phyloP scores from a whole-genome alignment of 1,284 basidiomycete genomes.

The Boletellus deceptivus region DNA sequence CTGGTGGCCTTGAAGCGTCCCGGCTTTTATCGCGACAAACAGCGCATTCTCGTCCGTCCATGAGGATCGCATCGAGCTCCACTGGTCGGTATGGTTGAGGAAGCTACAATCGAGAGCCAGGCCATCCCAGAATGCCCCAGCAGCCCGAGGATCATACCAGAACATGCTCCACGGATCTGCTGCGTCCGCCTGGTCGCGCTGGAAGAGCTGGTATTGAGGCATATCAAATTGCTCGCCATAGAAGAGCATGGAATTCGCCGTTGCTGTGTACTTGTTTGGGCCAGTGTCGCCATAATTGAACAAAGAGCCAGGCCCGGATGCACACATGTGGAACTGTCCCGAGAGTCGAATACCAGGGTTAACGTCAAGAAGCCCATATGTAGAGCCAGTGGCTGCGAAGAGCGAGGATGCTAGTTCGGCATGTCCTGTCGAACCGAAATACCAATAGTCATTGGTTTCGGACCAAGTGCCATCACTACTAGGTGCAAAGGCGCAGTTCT shows the following conservation, averaged over 20 bases:
- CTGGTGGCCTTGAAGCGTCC: slow-evolving; percentile 75
- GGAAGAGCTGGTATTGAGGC: slow-evolving; percentile 82
- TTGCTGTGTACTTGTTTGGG: slow-evolving; percentile 91
- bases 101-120: slow-evolving; percentile 83
- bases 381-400: slow-evolving; percentile 81
- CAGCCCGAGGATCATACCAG: slow-evolving; percentile 87
- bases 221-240: slow-evolving; percentile 67
- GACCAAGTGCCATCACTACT: slow-evolving; percentile 88
- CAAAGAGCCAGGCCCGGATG: slow-evolving; percentile 78
- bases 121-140: slow-evolving; percentile 91
- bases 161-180: slow-evolving; percentile 96
- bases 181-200: slow-evolving; percentile 89
- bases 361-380: slow-evolving; percentile 68
- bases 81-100: slow-evolving; percentile 66
- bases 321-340: slow-evolving; percentile 90
- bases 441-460: slow-evolving; percentile 97
- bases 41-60: slow-evolving; percentile 89
- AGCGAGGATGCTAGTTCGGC: slow-evolving; percentile 91
- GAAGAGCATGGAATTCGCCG: slow-evolving; percentile 74
- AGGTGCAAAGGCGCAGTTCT: slow-evolving; percentile 72
- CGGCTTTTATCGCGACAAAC: slow-evolving; percentile 88
- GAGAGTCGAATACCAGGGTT: slow-evolving; percentile 78
- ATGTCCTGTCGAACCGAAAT: slow-evolving; percentile 90
- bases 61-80: slow-evolving; percentile 88
- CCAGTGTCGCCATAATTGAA: slow-evolving; percentile 95